Base-by-base conservation (phyloP, 352 stramenopile species). In the Halophytophthora polymorphica region DNA sequence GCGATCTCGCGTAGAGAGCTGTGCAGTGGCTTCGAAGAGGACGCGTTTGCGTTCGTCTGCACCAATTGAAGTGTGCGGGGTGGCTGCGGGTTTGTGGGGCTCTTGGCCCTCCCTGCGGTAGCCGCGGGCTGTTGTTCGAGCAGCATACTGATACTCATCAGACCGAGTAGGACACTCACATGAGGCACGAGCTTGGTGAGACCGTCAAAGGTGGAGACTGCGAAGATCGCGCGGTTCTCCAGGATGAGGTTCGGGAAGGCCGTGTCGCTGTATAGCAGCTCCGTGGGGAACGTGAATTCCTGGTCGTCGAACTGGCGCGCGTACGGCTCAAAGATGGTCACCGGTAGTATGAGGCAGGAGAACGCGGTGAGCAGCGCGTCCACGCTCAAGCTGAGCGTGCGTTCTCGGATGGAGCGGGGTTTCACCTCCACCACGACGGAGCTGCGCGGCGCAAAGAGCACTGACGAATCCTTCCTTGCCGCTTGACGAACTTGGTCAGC, bases 221-320 rank as follows among this genome's bases (percentile, higher is more conserved):
- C 71, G 38, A 79, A 69, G 3, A 82, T 37, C 35, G 63, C 54
- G 35, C 69, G 67, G 55, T 73, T 71, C 40, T 86, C 69, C 28
- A 62, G 53, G 6, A 83, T 56, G 22, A 83, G 57, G 37, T 74
- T 83, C 1, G 50, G 60, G 25, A 83, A 83, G 29, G 50, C 58
- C 31, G 71, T 50, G 25, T 83, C 73, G 19, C 61, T 58, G 45
- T 83, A 85, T 0, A 83, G 43, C n/a, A 72, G 45, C 19, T 54
- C 28, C 28, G 64, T 43, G 14, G 65, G 47, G 34, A 86, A 83
- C 8, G 57, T 56, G 23, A 56, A 77, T 36, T 28, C 28, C 0
- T 45, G 13, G 2, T 49, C 25, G 10, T 78, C 49, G 40, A 75
- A 86, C 6, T 33, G 45, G 36, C 50, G 23, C n/a, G 58, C 50